These are phyloP conservation scores for Cladochytrium replicatum DNA, from an alignment of 192 early-diverging fungal genomes.

Conservation along the genomic window DNA sequence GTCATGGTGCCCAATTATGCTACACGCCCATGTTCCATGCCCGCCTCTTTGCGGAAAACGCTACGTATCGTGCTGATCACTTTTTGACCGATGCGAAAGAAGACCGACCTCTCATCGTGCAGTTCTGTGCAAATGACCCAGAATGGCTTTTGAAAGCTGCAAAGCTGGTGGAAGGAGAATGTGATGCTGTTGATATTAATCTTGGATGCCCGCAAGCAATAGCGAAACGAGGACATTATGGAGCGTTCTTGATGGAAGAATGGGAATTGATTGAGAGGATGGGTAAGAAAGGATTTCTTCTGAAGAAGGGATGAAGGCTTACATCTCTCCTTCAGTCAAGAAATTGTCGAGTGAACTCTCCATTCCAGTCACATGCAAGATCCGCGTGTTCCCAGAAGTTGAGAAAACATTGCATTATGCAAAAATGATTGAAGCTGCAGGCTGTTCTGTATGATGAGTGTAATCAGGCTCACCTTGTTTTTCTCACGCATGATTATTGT, in stretches of 20 bases:
- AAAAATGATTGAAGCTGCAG: constrained; percentile 88
- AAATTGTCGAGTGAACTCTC: constrained; percentile 69
- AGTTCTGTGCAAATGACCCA: constrained; percentile 98
- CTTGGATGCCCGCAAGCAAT: constrained; percentile 96
- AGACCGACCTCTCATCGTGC: constrained; percentile 77
- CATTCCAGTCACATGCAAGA: constrained; percentile 94
- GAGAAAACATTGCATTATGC: constrained; percentile 89
- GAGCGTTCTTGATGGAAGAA: constrained; percentile 88
- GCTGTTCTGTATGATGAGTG: constrained; percentile 49
- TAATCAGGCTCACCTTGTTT: not conserved
- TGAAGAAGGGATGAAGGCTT: no score
- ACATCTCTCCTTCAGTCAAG: constrained; percentile 29
- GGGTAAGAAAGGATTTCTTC: constrained; percentile 12
- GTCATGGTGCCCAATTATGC: constrained; percentile 78
- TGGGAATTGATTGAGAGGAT: constrained; percentile 68
- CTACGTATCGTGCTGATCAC: constrained; percentile 26
- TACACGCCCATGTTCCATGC: constrained; percentile 99
- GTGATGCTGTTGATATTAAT: constrained; percentile 92
- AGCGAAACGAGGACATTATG: constrained; percentile 83
- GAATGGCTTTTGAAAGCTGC: constrained; percentile 73
- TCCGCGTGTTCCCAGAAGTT: constrained; percentile 79
- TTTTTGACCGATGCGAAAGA: constrained; percentile 36
- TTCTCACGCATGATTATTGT: constrained; percentile 3
- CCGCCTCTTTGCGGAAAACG: constrained; percentile 63
- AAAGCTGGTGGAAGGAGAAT: constrained; percentile 63